Conservation (phyloP, 345 rosid species). For the Gossypium raimondii region DNA sequence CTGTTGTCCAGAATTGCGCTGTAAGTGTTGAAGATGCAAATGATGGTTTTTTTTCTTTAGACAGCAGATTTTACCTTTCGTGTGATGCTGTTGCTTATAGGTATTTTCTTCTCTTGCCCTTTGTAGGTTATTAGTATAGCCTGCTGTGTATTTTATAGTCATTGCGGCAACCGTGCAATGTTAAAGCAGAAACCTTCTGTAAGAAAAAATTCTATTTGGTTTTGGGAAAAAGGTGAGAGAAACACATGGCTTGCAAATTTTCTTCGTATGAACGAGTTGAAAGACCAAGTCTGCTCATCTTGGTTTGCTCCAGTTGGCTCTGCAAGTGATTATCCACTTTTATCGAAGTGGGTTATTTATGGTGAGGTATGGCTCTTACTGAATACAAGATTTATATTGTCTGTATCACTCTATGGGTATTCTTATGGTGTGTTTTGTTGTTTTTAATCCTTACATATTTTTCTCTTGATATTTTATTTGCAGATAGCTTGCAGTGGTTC, state of each 20-base stretch:
- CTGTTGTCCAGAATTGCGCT: constrained; percentile 90
- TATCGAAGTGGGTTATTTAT: constrained; percentile 96
- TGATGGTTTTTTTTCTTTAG: not conserved
- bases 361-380: constrained; percentile 65
- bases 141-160: constrained; percentile 97
- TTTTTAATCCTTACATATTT: constrained; percentile 13
- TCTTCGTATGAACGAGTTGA: constrained; percentile 73
- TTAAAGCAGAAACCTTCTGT: constrained; percentile 50
- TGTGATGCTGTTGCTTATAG: constrained; percentile 3
- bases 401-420: not conserved
- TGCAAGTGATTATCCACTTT: constrained; percentile 94
- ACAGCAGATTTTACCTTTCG: constrained; percentile 5
- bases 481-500: constrained; percentile 61
- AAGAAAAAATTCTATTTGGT: constrained; percentile 58
- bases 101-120: constrained; percentile 15
- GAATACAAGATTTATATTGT: not conserved
- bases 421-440: not conserved
- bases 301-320: constrained; percentile 99
- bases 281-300: constrained; percentile 92
- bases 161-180: constrained; percentile 94
- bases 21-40: constrained; percentile 44
- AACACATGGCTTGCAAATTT: constrained; percentile 72
- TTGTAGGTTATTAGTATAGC: constrained; percentile 89
- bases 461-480: constrained; percentile 14
- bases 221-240: constrained; percentile 60